Conservation (phyloP, 208 protist species). For the Leishmania arabica region DNA sequence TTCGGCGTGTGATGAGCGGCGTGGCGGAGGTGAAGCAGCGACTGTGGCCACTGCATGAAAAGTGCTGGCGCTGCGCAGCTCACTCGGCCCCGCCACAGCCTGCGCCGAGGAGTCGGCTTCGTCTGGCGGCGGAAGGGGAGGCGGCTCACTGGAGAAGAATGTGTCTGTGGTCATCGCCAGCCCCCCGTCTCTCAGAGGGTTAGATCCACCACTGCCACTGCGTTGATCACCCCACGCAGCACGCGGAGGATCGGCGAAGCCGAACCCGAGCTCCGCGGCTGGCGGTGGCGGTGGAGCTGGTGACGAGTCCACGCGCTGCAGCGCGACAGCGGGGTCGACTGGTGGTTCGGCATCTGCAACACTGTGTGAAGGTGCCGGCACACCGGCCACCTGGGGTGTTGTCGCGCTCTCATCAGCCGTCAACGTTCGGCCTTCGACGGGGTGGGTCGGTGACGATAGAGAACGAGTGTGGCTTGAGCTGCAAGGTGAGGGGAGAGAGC, state of each 20-base stretch:
- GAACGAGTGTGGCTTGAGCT: neutral
- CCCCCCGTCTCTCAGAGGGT: neutral
- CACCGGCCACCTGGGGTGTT: neutral
- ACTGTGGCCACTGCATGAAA: neutral
- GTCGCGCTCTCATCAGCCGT: neutral
- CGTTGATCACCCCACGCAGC: neutral
- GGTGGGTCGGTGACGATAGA: neutral
- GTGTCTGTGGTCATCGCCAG: neutral
- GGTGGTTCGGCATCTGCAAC: neutral
- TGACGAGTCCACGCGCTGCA: slow-evolving; percentile 1
- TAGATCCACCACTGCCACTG: neutral
- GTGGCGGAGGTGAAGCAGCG: neutral
- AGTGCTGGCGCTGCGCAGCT: neutral
- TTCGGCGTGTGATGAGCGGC: neutral
- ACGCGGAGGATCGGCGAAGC: slow-evolving; percentile 17
- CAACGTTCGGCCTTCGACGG: neutral
- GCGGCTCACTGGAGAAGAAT: slow-evolving; percentile 18
- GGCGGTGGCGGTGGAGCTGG: neutral
- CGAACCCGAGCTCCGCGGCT: slow-evolving; percentile 5
- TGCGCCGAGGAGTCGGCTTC: neutral
- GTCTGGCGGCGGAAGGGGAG: slow-evolving; percentile 22
- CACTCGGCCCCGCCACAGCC: neutral
- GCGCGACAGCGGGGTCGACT: neutral
- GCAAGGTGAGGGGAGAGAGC: neutral
- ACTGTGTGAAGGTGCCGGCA: neutral